Evolutionary conservation across 2,329 filamentous ascomycete genomes (phyloP), one percentile per base, ranked within the genome.

Genomic region (Dactylellina sp.): DNA sequence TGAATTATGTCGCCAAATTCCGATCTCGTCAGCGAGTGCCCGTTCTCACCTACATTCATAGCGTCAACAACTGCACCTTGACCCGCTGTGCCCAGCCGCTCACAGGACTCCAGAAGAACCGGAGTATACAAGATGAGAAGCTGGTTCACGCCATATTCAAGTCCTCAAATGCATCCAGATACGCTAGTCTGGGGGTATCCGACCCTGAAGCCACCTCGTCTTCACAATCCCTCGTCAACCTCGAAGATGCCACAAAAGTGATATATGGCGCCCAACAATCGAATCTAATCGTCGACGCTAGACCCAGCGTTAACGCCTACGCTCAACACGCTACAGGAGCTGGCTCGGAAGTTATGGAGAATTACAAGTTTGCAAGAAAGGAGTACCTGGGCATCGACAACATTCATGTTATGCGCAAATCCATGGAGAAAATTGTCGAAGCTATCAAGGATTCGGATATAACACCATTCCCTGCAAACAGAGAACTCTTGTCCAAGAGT

Each of bases 281-380:
- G 76, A 99, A 98, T 79, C 83, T 98, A 71, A 99, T 99, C 77
- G 93, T 99, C 47, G 95, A 99, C 83, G 95, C 95, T 47, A 88
- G 95, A 49, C 95, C 95, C 14, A 95, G 90, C 2, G 89, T 99
- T 77, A 99, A 99, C 80, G 95, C 95, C 18, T 89, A 93, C 77
- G 93, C 93, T 5, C 98, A 97, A 86, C 93, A 97, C 80, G 91
- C 93, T 2, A 89, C 94, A 76, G 95, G 95, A 5, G 89, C 93
- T 80, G 95, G 95, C 1, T 97, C 94, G 0, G 95, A 99, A 81
- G 97, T 97, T 79, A 97, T 98, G 91, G 92, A 97, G 76, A 91
- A 97, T 81, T 99, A 99, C 83, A 92, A 90, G 75, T 94, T 93
- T 79, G 92, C 93, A 14, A 90, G 89, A 71, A 97, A 97, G 81